These are phyloP conservation scores for Laguncularia racemosa DNA, from an alignment of 345 rosid species.

Conservation along the genomic window DNA sequence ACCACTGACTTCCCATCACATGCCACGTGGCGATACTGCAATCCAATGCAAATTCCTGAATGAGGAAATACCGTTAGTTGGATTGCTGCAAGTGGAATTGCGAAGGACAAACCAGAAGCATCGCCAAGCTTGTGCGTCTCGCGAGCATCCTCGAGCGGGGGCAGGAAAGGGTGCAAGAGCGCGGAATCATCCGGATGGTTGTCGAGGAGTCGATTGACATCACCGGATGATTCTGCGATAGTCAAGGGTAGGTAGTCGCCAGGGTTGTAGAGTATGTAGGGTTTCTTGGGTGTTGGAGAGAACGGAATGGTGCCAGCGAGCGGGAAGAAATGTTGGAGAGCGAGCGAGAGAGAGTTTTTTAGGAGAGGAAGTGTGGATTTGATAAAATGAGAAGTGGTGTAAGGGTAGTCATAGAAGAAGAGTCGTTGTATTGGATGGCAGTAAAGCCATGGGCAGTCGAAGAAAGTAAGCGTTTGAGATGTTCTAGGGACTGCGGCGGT, in stretches of 20 bases:
- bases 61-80: slow-evolving; percentile 1
- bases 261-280: slow-evolving; percentile 7
- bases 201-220: slow-evolving; percentile 8
- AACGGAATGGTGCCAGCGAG: slow-evolving; percentile 13
- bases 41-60: background rate
- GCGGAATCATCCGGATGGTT: slow-evolving; percentile 9
- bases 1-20: background rate
- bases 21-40: background rate
- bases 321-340: slow-evolving; percentile 21
- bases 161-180: slow-evolving; percentile 12
- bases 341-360: slow-evolving; percentile 19
- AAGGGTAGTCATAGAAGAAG: slow-evolving; percentile 18
- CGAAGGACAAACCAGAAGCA: background rate
- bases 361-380: slow-evolving; percentile 11
- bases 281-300: slow-evolving; percentile 12
- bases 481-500: slow-evolving; percentile 4
- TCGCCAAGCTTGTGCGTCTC: background rate
- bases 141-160: background rate
- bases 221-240: slow-evolving; percentile 16
- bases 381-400: slow-evolving; percentile 11
- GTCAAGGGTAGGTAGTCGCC: slow-evolving; percentile 8
- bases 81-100: background rate
- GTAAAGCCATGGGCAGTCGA: slow-evolving; percentile 13
- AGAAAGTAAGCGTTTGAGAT: slow-evolving; percentile 11
- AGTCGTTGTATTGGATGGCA: slow-evolving; percentile 14